Conservation (phyloP, 2,329 filamentous ascomycete genomes). For the Arthrobotrys sphaeroides region DNA sequence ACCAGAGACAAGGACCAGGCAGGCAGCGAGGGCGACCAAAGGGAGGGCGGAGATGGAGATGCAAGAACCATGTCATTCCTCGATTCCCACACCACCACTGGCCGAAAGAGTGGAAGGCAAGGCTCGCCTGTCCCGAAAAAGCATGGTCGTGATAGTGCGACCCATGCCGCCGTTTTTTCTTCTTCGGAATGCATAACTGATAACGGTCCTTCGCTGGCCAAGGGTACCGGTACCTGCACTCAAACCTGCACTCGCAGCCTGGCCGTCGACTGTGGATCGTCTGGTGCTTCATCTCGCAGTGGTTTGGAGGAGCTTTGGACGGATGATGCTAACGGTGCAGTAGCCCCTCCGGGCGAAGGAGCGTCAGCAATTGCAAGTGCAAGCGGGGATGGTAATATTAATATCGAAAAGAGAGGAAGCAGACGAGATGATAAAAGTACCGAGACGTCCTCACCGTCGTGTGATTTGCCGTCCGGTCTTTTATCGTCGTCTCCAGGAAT, state of each 20-base stretch:
- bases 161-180: slow-evolving; percentile 50
- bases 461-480: slow-evolving; percentile 16
- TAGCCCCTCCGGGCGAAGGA: slow-evolving; percentile 29
- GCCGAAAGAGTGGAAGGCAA: not conserved
- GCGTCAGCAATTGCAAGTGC: slow-evolving; percentile 21
- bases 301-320: slow-evolving; percentile 43
- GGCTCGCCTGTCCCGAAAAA: slow-evolving; percentile 36
- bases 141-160: slow-evolving; percentile 39
- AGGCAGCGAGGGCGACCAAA: slow-evolving; percentile 31
- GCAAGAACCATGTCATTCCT: slow-evolving; percentile 32
- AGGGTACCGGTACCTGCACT: slow-evolving; percentile 22
- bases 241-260: slow-evolving; percentile 7
- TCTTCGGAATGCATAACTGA: slow-evolving; percentile 47
- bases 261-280: slow-evolving; percentile 40
- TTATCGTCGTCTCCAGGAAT: slow-evolving; percentile 17
- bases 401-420: no score
- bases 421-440: slow-evolving; percentile 54
- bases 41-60: slow-evolving; percentile 21
- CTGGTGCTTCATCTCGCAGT: slow-evolving; percentile 34
- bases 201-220: slow-evolving; percentile 46
- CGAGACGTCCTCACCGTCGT: slow-evolving; percentile 30
- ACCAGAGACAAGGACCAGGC: slow-evolving; percentile 33
- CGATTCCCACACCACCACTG: slow-evolving; percentile 27
- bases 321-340: slow-evolving; percentile 16
- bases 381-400: not conserved